phyloP scores from a whole-genome alignment of 2,329 filamentous ascomycete species.

The Colletotrichum karsti region DNA sequence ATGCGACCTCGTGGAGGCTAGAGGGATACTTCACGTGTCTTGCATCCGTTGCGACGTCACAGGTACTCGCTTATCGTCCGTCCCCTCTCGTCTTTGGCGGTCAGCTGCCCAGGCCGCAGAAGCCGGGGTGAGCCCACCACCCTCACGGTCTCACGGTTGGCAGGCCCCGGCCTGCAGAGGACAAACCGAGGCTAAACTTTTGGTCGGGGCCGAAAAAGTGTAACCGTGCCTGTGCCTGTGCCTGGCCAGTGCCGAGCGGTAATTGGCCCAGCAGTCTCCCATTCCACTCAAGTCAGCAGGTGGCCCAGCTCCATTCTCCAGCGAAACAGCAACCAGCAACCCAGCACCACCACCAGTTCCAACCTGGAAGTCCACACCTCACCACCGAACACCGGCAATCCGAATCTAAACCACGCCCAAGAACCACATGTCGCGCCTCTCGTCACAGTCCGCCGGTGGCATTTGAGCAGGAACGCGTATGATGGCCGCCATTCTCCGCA shows the following conservation, averaged over 20 bases:
- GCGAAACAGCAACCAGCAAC: constrained; percentile 3
- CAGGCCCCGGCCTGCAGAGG: not conserved
- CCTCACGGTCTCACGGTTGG: not conserved
- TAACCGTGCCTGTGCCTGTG: constrained; percentile 17
- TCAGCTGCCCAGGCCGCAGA: constrained; percentile 8
- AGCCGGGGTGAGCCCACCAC: constrained; percentile 11
- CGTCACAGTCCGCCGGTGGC: constrained; percentile 15
- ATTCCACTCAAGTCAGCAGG: constrained; percentile 25
- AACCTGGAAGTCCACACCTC: no score
- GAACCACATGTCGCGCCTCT: constrained; percentile 29
- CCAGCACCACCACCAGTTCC: constrained; percentile 13
- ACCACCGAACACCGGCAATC: constrained; percentile 15
- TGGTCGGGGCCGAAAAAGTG: constrained; percentile 27
- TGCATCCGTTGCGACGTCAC: constrained; percentile 4
- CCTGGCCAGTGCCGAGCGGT: not conserved
- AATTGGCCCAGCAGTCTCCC: not conserved
- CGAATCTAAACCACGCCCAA: constrained; percentile 21
- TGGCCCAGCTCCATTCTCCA: constrained; percentile 14
- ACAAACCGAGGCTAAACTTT: constrained; percentile 30
- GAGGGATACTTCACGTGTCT: constrained; percentile 21
- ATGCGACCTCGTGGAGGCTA: constrained; percentile 18
- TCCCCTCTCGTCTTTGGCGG: not conserved
- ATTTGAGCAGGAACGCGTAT: constrained; percentile 31
- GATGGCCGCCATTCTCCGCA: constrained; percentile 31
- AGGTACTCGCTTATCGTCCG: constrained; percentile 19